Evolutionary conservation across 2,329 filamentous ascomycete genomes (phyloP), one percentile per base, ranked within the genome.

Genomic region (Sphaerostilbella broomeana): DNA sequence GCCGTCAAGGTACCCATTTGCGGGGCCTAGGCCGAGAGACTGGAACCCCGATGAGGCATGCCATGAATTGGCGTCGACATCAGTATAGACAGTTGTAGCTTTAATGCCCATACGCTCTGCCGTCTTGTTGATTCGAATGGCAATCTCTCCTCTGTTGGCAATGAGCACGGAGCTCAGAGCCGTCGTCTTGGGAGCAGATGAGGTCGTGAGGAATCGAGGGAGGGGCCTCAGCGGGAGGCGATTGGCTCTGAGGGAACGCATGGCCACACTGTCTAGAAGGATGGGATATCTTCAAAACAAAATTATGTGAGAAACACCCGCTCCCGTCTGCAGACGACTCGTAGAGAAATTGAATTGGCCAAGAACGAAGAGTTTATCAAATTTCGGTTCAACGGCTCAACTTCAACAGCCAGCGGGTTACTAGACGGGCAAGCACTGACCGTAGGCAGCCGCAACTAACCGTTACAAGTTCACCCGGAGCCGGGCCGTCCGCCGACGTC

Each of bases 111-210:
- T 84, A 47, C 84, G 79, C 35, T 85, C 74, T 22, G 92, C 92
- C 16, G 92, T 98, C 50, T 81, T 79, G 50, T 89, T 84, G 50
- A 98, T 92, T 51, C 92, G 85, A 59, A 98, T 73, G 35, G 92
- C 92, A 53, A 98, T 98, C 65, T 98, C 92, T 53, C 92, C 92
- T 52, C 92, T 82, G 61, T 98, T 98, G 38, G 92, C 92, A 58
- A 98, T 97, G 17, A 98, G 74, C 28, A 97, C 84, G 7, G 88
- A 94, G 40, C 79, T 80, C 50, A 81, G 76, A 20, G 76, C 72
- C 11, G 67, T 71, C 10, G 53, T 46, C 38, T 55, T 57, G 35
- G 63, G 55, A n/a, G 58, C 39, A 9, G 56, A 49, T 36, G 59
- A 56, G 31, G 56, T 51, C 30, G 56, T 62, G 42, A 59, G 48